These are phyloP conservation scores for Lactarius trivialis DNA, from an alignment of 768 basidiomycete genomes.

Conservation along the genomic window DNA sequence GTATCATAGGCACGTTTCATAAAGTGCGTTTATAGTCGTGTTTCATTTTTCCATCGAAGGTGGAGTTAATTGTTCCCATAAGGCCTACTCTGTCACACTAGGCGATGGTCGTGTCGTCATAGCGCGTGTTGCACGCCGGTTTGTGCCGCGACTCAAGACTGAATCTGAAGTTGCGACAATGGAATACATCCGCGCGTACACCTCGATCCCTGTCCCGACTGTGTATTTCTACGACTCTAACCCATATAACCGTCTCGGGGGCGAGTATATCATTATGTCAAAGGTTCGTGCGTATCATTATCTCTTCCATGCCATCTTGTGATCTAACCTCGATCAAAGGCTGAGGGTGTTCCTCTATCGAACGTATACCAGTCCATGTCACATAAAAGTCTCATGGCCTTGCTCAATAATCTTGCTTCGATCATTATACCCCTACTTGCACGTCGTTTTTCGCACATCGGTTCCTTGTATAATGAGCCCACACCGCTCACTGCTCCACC, in stretches of 20 bases:
- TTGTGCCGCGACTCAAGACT: constrained; percentile 82
- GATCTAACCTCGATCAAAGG: constrained; percentile 37
- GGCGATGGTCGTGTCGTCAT: constrained; percentile 56
- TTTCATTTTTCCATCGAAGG: constrained; percentile 13
- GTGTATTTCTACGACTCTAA: constrained; percentile 78
- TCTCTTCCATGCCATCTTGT: neutral
- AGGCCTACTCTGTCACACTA: constrained; percentile 76
- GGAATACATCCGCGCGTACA: constrained; percentile 66
- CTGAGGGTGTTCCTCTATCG: constrained; percentile 63
- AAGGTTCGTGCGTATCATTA: constrained; percentile 45
- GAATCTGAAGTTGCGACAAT: constrained; percentile 85
- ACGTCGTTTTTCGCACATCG: constrained; percentile 69
- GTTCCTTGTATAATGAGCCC: constrained; percentile 62
- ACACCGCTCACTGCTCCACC: constrained; percentile 7
- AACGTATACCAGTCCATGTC: constrained; percentile 65
- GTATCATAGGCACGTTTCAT: constrained; percentile 67
- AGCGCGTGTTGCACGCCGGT: constrained; percentile 75
- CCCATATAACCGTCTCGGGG: constrained; percentile 77
- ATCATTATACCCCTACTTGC: constrained; percentile 69
- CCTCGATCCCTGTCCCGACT: constrained; percentile 64
- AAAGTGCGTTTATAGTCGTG: constrained; percentile 42
- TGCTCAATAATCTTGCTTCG: constrained; percentile 62
- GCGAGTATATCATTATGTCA: constrained; percentile 83
- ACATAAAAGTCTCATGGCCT: constrained; percentile 53
- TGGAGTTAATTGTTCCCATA: constrained; percentile 4